Conservation (phyloP, 805 yeast genomes). For the Wickerhamiella brachini region DNA sequence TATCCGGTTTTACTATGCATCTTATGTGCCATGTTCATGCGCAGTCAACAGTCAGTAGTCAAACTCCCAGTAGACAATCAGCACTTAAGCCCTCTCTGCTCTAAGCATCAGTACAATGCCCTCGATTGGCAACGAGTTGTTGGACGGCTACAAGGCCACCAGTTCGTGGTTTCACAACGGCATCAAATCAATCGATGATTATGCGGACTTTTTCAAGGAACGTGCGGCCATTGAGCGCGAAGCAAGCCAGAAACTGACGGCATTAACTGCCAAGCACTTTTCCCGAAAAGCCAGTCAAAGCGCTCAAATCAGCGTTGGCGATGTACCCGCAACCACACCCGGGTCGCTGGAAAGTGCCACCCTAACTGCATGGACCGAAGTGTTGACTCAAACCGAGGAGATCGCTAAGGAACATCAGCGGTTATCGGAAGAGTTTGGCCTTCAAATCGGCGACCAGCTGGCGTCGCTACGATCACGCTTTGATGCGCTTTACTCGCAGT, state of each 20-base stretch:
- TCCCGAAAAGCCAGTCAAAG: constrained; percentile 60
- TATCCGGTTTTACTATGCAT: too few relatives aligned
- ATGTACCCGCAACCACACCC: constrained; percentile 79
- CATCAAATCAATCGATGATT: constrained; percentile 58
- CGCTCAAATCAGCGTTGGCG: constrained; percentile 73
- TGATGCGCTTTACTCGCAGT: constrained; percentile 39
- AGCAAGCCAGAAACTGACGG: constrained; percentile 53
- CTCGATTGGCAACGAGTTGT: constrained; percentile 16
- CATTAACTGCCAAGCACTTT: constrained; percentile 53
- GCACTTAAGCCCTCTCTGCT: too few relatives aligned
- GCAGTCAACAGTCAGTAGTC: too few relatives aligned
- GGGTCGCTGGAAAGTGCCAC: constrained; percentile 87
- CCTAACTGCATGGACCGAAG: constrained; percentile 80
- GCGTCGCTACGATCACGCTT: constrained; percentile 38
- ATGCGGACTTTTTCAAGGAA: constrained; percentile 74
- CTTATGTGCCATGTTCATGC: too few relatives aligned
- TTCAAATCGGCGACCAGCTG: constrained; percentile 50
- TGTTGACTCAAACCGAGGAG: constrained; percentile 68
- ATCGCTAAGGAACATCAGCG: constrained; percentile 52
- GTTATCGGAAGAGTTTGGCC: constrained; percentile 45
- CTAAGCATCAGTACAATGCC: too few relatives aligned
- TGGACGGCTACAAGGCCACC: constrained; percentile 68
- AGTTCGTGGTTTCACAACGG: constrained; percentile 63
- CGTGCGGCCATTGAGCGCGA: constrained; percentile 74
- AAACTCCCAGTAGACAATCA: too few relatives aligned